Conservation (phyloP, 345 rosid species). For the Eucalyptus rudis region DNA sequence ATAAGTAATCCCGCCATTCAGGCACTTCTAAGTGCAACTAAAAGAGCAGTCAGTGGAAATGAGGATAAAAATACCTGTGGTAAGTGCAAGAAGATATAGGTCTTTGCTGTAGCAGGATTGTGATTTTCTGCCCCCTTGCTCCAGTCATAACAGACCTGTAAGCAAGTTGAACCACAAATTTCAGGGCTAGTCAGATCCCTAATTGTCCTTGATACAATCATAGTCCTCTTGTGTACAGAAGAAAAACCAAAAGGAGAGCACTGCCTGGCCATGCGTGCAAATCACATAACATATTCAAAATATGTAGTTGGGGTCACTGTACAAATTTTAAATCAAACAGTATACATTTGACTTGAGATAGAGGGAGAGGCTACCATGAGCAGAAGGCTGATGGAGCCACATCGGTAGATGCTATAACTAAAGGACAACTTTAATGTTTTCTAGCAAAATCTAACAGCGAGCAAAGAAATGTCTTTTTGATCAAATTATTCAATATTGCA, state of each 20-base stretch:
- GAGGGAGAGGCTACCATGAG: neutral
- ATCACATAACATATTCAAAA: neutral
- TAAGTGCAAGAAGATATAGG: conserved; percentile 39
- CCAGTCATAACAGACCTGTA: conserved; percentile 89
- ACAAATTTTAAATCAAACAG: neutral
- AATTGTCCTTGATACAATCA: neutral
- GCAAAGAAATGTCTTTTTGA: neutral
- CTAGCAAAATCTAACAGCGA: neutral
- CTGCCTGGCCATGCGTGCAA: neutral
- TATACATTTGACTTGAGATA: neutral
- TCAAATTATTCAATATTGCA: neutral
- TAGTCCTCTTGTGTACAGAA: neutral
- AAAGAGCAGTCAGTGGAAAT: neutral
- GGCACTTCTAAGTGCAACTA: neutral
- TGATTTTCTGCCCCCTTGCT: conserved; percentile 79
- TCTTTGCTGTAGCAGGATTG: conserved; percentile 60
- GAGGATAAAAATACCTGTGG: conserved; percentile 30
- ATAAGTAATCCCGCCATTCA: neutral
- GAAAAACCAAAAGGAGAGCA: neutral
- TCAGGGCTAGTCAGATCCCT: neutral
- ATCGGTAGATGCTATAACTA: neutral
- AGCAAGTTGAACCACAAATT: neutral
- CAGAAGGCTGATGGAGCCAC: neutral
- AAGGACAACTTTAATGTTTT: neutral
- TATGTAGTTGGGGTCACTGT: neutral